Conservation (phyloP, 306 rosid genomes). For the Urtica urens region DNA sequence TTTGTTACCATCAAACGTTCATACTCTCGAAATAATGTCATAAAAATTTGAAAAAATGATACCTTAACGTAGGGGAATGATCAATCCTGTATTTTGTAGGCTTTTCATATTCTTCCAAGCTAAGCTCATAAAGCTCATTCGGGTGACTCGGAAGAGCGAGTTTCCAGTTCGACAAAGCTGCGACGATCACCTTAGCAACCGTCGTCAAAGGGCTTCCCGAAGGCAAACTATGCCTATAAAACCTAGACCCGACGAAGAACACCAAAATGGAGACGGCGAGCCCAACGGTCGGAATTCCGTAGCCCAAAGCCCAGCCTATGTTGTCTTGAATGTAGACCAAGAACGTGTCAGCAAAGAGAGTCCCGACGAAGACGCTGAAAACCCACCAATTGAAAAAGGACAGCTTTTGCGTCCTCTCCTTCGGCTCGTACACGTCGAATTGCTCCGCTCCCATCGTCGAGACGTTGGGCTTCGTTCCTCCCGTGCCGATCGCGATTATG, state of each 20-base stretch:
- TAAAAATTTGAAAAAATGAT: conserved; percentile 3
- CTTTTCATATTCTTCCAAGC: conserved; percentile 30
- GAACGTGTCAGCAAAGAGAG: conserved; percentile 55
- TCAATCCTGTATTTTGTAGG: conserved; percentile 31
- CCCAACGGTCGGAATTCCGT: conserved; percentile 69
- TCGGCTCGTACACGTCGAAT: conserved; percentile 64
- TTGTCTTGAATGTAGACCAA: conserved; percentile 68
- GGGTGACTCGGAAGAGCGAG: conserved; percentile 37
- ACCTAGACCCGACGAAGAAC: conserved; percentile 46
- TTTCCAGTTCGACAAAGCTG: conserved; percentile 48
- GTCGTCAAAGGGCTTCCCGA: conserved; percentile 56
- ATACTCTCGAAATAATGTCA: too few species aligned
- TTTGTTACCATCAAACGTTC: too few species aligned
- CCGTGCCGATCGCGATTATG: conserved; percentile 58
- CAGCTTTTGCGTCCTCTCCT: conserved; percentile 43
- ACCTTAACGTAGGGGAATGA: conserved; percentile 45
- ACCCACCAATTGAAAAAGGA: conserved; percentile 91
- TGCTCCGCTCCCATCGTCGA: conserved; percentile 93
- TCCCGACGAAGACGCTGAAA: conserved; percentile 57
- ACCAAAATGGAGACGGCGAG: conserved; percentile 46
- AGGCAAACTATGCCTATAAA: conserved; percentile 67
- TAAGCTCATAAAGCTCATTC: conserved; percentile 57
- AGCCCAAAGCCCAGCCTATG: conserved; percentile 63
- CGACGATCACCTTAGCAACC: conserved; percentile 48
- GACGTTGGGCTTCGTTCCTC: conserved; percentile 82